Evolutionary conservation across 768 basidiomycete genomes (phyloP).

Genomic region (Boletus edulis): DNA sequence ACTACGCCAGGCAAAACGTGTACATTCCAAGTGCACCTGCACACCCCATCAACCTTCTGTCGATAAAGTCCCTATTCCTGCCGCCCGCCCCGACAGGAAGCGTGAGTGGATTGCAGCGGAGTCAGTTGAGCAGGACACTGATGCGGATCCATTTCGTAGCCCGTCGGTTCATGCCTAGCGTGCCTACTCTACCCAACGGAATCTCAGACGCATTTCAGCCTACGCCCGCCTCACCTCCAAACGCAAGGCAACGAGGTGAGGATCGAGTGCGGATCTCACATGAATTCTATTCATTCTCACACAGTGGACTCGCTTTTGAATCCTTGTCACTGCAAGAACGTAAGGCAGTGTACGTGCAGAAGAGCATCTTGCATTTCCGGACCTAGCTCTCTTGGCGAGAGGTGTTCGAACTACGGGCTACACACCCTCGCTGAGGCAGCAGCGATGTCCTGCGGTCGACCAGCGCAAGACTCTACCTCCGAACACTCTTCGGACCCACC

Average conservation of each 20-base stretch:
- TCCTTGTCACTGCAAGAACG: conserved; percentile 58
- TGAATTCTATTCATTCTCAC: conserved; percentile 5
- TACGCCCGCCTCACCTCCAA: conserved; percentile 30
- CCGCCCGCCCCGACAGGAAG: conserved; percentile 33
- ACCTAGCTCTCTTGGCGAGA: conserved; percentile 2
- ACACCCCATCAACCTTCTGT: conserved; percentile 36
- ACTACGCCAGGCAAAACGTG: conserved; percentile 72
- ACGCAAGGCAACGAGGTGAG: conserved; percentile 52
- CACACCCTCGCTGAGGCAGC: conserved; percentile 39
- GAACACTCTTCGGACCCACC: conserved; percentile 6
- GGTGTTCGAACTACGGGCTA: conserved; percentile 21
- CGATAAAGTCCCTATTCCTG: conserved; percentile 33
- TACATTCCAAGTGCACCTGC: conserved; percentile 84
- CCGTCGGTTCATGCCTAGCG: conserved; percentile 66
- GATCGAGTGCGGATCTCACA: neutral
- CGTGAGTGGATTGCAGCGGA: conserved; percentile 18
- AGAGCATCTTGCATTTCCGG: conserved; percentile 1
- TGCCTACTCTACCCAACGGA: conserved; percentile 73
- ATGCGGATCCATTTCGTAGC: conserved; percentile 37
- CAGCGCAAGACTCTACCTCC: conserved; percentile 1
- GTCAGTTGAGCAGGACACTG: conserved; percentile 14
- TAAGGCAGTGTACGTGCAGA: conserved; percentile 55
- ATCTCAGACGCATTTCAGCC: conserved; percentile 51
- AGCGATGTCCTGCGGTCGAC: conserved; percentile 18
- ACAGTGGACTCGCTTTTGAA: conserved; percentile 62